These are phyloP conservation scores for Begonia masoniana DNA, from an alignment of 306 rosid genomes.

Conservation along the genomic window DNA sequence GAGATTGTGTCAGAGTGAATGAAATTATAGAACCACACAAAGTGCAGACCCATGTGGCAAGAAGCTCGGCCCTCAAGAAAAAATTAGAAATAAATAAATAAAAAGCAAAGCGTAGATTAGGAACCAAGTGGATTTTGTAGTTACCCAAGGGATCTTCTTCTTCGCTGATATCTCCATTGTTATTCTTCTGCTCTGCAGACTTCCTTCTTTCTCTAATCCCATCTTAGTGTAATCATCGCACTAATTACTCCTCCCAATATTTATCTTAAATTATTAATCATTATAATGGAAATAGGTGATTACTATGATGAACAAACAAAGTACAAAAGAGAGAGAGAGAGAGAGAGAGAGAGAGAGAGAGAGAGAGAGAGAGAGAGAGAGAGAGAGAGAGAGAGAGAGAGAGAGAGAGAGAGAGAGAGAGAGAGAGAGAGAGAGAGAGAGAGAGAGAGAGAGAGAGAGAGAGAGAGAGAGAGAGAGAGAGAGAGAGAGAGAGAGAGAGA, in stretches of 20 bases:
- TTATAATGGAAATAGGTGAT: too few relatives aligned
- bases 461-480: too few relatives aligned
- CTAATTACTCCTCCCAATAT: not conserved
- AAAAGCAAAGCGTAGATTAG: constrained; percentile 23
- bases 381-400: too few relatives aligned
- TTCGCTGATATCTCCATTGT: constrained; percentile 42
- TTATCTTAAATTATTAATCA: too few relatives aligned
- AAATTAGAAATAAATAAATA: constrained; percentile 14
- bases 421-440: too few relatives aligned
- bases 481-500: too few relatives aligned
- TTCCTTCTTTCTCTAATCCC: constrained; percentile 8
- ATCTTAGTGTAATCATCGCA: not conserved
- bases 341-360: too few relatives aligned
- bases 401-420: too few relatives aligned
- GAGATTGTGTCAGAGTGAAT: constrained; percentile 13
- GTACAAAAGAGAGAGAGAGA: too few relatives aligned
- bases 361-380: too few relatives aligned
- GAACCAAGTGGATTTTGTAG: constrained; percentile 88
- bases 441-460: too few relatives aligned
- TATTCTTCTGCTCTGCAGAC: constrained; percentile 30
- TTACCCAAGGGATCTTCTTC: constrained; percentile 85
- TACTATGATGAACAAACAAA: too few relatives aligned
- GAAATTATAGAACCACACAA: constrained; percentile 12
- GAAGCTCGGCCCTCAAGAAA: constrained; percentile 40
- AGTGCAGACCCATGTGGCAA: constrained; percentile 60